Conservation (phyloP, 2,329 filamentous ascomycete genomes). For the Cercospora zeae-maydis region DNA sequence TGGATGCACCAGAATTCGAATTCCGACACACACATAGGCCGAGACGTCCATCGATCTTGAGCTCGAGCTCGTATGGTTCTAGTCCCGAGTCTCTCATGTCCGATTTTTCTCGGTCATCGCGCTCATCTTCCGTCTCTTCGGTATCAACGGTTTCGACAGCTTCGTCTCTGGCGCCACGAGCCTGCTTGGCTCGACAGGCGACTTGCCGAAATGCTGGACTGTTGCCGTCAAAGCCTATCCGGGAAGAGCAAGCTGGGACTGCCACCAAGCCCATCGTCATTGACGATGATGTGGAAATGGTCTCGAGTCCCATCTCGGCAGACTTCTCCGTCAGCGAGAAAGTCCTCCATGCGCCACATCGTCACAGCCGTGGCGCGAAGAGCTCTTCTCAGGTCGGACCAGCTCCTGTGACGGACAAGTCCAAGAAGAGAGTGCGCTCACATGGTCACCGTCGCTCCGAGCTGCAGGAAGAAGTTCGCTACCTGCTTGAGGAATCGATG, state of each 20-base stretch:
- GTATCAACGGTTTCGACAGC: constrained; percentile 45
- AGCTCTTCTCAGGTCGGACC: constrained; percentile 21
- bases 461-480: constrained; percentile 37
- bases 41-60: constrained; percentile 48
- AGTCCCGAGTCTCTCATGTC: constrained; percentile 63
- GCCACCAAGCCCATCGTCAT: constrained; percentile 32
- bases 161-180: constrained; percentile 50
- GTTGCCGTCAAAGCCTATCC: constrained; percentile 30
- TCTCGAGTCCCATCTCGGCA: constrained; percentile 30
- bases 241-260: constrained; percentile 29
- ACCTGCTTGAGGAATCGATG: constrained; percentile 32
- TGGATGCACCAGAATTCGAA: constrained; percentile 47
- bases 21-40: constrained; percentile 44
- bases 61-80: constrained; percentile 51
- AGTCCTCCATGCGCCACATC: constrained; percentile 32
- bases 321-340: constrained; percentile 36
- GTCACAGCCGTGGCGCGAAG: constrained; percentile 32
- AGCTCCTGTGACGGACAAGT: constrained; percentile 21
- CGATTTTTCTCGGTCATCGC: constrained; percentile 54
- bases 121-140: constrained; percentile 54
- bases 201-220: constrained; percentile 50
- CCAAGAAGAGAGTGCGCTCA: constrained; percentile 34
- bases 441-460: constrained; percentile 33
- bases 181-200: constrained; percentile 51
- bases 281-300: constrained; percentile 32